Evolutionary conservation across 75 land plant species (phyloP).

Genomic region (Pseudotsuga menziesii): DNA sequence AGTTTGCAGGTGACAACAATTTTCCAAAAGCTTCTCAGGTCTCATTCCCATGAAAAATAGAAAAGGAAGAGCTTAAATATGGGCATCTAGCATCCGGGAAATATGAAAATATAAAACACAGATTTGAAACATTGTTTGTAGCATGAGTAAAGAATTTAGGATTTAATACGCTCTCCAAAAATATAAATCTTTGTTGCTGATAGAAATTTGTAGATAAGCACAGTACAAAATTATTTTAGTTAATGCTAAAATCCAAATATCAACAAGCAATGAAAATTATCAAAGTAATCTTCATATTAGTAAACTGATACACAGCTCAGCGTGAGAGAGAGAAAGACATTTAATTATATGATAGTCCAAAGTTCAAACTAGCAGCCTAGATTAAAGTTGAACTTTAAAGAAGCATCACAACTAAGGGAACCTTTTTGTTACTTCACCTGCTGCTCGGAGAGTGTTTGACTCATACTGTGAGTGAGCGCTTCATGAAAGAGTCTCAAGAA

Average conservation of each 20-base stretch:
- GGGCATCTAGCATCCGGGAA: constrained; percentile 5
- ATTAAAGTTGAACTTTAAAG: not conserved
- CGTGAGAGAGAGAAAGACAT: not conserved
- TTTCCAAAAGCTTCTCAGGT: not conserved
- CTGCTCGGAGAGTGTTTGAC: too few relatives aligned
- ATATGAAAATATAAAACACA: not conserved
- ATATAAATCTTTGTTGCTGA: not conserved
- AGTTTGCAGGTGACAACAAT: not conserved
- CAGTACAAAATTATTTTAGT: not conserved
- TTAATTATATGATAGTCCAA: not conserved
- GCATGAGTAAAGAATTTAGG: not conserved
- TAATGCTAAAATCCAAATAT: not conserved
- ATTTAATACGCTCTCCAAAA: not conserved
- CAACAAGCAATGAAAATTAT: not conserved
- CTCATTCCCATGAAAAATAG: not conserved
- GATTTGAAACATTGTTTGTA: not conserved
- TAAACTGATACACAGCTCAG: not conserved
- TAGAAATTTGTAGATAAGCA: not conserved
- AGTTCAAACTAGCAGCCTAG: not conserved
- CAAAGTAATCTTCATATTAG: not conserved
- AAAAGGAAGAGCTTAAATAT: not conserved
- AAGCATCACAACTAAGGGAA: not conserved
- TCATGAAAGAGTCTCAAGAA: too few relatives aligned
- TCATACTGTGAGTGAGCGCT: too few relatives aligned
- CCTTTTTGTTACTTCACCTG: too few relatives aligned